Evolutionary conservation across 2,329 filamentous ascomycete species (phyloP), one percentile per base, ranked within the genome.

Genomic region (Chaetomium olivaceum): DNA sequence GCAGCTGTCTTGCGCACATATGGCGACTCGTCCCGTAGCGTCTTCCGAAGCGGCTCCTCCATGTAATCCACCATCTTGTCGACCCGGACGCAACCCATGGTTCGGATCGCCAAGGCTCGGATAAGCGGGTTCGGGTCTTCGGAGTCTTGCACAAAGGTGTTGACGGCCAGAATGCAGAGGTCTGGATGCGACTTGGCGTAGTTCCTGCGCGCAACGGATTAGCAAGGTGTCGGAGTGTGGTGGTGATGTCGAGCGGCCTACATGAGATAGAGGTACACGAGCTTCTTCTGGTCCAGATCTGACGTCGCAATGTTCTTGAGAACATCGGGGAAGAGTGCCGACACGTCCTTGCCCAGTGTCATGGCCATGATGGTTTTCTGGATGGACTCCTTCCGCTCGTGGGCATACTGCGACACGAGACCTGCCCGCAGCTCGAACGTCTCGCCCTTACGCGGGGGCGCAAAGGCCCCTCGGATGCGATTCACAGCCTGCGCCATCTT

Each of bases 311-410:
- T 99, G 76, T 99, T 99, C 85, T 99, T 99, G 70, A 99, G 83
- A 39, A 99, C 95, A 76, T 99, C 95, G 1, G 95, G 95, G 77
- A 99, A 99, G 70, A 99, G 83, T 64, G 93, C 91, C 62, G 95
- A 99, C 67, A 99, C 95, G 80, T 99, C 95, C 80, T 99, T 99
- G 78, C 95, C 95, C 73, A 99, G 79, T 1, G 95, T 99, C 95
- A 99, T 99, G 77, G 95, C 93, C 93, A 98, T 98, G 81, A 99
- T 99, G 70, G 95, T 99, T 85, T 97, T 98, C 78, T 99, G 95
- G 73, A 99, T 99, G 27, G 95, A 91, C 83, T 99, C 95, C 80
- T 99, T 99, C 75, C 93, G 90, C 86, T 99, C 95, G 81, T 96
- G 97, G 67, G 95, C 95, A 90, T 98, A 99, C 82, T 99, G 95